Evolutionary conservation across 768 basidiomycete species (phyloP).

Genomic region (Baorangia bicolor): DNA sequence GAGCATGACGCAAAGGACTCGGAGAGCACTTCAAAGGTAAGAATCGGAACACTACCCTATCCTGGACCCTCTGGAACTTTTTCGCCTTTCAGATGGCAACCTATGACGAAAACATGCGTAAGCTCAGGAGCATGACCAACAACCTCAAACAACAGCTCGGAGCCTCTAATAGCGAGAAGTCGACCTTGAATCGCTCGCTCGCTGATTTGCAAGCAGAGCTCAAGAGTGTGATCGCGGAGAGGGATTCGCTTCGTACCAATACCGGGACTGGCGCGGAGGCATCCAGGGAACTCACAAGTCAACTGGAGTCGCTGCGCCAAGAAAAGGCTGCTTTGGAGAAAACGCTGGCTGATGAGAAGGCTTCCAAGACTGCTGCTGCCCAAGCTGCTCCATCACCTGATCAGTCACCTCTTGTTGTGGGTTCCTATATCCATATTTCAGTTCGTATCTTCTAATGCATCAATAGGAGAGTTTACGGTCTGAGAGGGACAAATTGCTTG

Average conservation of each 20-base stretch:
- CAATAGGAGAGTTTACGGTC: conserved; percentile 49
- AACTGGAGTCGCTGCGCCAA: conserved; percentile 36
- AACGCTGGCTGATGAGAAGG: conserved; percentile 38
- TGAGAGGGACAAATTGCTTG: conserved; percentile 62
- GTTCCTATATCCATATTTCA: conserved; percentile 1
- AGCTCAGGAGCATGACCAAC: conserved; percentile 27
- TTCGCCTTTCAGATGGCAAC: conserved; percentile 35
- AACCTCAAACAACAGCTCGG: conserved; percentile 29
- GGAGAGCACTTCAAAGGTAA: conserved; percentile 34
- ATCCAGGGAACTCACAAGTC: conserved; percentile 32
- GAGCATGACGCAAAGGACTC: conserved; percentile 33
- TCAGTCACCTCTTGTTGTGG: conserved; percentile 34
- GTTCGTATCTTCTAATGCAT: not conserved
- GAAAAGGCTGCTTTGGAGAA: conserved; percentile 42
- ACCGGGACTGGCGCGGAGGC: conserved; percentile 16
- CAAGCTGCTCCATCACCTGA: conserved; percentile 16
- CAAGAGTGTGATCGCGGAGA: conserved; percentile 29
- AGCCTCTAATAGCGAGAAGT: conserved; percentile 28
- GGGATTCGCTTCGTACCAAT: conserved; percentile 25
- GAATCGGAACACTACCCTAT: not conserved
- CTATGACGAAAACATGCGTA: conserved; percentile 45
- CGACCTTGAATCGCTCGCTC: conserved; percentile 28
- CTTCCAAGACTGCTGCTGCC: conserved; percentile 21
- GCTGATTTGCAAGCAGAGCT: conserved; percentile 26
- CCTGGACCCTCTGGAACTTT: not conserved